These are phyloP conservation scores for Talaromyces sp. DNA, from an alignment of 2,329 filamentous ascomycete genomes.

Conservation along the genomic window DNA sequence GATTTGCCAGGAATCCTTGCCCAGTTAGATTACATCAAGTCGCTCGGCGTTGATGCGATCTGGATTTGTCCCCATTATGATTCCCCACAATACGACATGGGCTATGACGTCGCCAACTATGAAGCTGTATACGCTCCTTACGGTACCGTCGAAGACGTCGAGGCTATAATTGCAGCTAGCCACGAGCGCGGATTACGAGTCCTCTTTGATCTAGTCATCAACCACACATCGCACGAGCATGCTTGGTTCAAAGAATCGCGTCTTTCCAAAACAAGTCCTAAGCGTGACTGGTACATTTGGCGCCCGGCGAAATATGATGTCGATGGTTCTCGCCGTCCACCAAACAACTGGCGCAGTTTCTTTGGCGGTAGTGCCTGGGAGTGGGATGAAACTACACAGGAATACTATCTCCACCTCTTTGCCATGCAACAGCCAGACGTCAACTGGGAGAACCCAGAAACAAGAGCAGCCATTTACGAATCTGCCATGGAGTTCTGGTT, in stretches of 20 bases:
- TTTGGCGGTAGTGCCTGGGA: constrained; percentile 67
- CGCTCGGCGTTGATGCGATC: constrained; percentile 64
- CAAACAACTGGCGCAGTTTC: constrained; percentile 71
- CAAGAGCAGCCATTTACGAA: constrained; percentile 68
- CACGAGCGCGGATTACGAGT: constrained; percentile 65
- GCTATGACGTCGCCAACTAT: constrained; percentile 68
- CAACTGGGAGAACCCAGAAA: constrained; percentile 72
- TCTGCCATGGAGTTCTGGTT: constrained; percentile 75
- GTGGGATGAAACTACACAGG: constrained; percentile 67
- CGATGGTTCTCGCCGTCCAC: constrained; percentile 63
- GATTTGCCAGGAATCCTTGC: constrained; percentile 66
- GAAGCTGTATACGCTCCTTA: constrained; percentile 63
- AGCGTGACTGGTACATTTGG: constrained; percentile 67
- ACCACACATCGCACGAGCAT: constrained; percentile 71
- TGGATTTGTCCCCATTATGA: constrained; percentile 71
- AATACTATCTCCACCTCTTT: constrained; percentile 76
- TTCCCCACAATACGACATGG: constrained; percentile 69
- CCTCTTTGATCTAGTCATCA: constrained; percentile 73
- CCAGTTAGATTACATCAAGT: constrained; percentile 64
- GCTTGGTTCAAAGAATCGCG: constrained; percentile 68
- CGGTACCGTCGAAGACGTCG: constrained; percentile 64
- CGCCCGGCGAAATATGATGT: constrained; percentile 50
- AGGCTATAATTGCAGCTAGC: constrained; percentile 58
- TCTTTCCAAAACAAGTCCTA: constrained; percentile 58
- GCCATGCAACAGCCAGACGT: constrained; percentile 73